Percentiles rank a stretch among this genome's conserved stretches.
Evolutionary conservation across 768 basidiomycete species (phyloP).

Genomic region (Suillus sp.): DNA sequence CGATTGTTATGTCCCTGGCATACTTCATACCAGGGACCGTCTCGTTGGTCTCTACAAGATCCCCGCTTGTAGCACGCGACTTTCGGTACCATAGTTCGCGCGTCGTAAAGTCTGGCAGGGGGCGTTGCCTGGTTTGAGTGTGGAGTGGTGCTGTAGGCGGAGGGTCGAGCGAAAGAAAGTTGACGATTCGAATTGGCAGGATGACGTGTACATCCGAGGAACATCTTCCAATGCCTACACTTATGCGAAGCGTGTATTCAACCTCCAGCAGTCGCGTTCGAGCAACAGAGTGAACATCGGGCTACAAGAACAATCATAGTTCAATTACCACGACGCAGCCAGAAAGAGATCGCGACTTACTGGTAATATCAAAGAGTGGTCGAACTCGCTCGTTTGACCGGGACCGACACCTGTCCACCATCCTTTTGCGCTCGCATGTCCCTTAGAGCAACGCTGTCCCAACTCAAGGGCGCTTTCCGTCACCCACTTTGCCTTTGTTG

Average conservation of each 20-base stretch:
- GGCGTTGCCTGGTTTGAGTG: constrained; percentile 22
- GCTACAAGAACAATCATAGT: constrained; percentile 39
- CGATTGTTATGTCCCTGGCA: constrained; percentile 30
- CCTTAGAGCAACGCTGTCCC: constrained; percentile 61
- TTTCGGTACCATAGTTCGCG: constrained; percentile 35
- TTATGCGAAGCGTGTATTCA: constrained; percentile 68
- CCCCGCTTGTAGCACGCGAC: constrained; percentile 20
- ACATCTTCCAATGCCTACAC: constrained; percentile 58
- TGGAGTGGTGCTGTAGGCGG: constrained; percentile 48
- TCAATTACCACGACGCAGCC: constrained; percentile 11
- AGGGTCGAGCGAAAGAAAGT: constrained; percentile 85
- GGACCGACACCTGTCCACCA: constrained; percentile 87
- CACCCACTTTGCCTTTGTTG: constrained; percentile 62
- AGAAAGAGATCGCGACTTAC: constrained; percentile 28
- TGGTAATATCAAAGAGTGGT: constrained; percentile 72
- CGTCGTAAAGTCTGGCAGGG: constrained; percentile 22
- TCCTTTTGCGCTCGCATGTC: constrained; percentile 78
- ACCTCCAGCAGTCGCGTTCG: constrained; percentile 77
- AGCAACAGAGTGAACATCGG: constrained; percentile 67
- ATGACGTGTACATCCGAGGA: constrained; percentile 67
- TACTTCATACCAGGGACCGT: constrained; percentile 39
- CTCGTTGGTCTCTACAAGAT: constrained; percentile 17
- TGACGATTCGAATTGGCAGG: constrained; percentile 77
- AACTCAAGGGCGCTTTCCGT: constrained; percentile 67
- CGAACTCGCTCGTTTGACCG: constrained; percentile 61